Evolutionary conservation across 805 yeast species (phyloP).

Genomic region (Candida pseudofarinosa): DNA sequence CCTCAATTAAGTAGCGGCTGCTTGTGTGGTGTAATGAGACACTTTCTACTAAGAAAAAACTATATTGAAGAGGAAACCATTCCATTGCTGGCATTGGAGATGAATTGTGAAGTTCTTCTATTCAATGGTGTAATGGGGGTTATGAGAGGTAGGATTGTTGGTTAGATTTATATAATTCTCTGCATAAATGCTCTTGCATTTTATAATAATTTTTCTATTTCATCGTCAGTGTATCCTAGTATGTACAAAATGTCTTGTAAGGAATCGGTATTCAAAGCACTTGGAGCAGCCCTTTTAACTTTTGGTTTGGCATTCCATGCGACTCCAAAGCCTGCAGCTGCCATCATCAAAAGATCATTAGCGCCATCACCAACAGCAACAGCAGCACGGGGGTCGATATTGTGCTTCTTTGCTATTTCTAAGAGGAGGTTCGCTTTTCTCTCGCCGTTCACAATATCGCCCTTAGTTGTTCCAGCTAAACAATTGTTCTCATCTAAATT

Average conservation of each 20-base stretch:
- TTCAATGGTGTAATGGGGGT: constrained; percentile 86
- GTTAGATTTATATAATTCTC: constrained; percentile 1
- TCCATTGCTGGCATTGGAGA: constrained; percentile 39
- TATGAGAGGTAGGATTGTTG: constrained; percentile 50
- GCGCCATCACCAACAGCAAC: constrained; percentile 98
- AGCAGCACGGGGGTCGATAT: constrained; percentile 47
- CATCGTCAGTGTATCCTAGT: constrained; percentile 64
- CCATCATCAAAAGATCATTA: constrained; percentile 92
- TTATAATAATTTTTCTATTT: constrained; percentile 34
- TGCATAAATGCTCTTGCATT: constrained; percentile 2
- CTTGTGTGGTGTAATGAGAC: constrained; percentile 77
- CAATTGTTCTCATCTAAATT: constrained; percentile 40
- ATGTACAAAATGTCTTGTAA: constrained; percentile 76
- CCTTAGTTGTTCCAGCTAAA: constrained; percentile 73
- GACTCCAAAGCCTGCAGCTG: constrained; percentile 83
- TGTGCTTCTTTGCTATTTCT: constrained; percentile 54
- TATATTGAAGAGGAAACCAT: constrained; percentile 53
- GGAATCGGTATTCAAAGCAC: constrained; percentile 69
- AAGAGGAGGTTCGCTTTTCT: constrained; percentile 72
- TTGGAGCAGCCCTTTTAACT: constrained; percentile 81
- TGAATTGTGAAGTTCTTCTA: constrained; percentile 69
- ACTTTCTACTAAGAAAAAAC: constrained; percentile 52
- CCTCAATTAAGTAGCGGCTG: constrained; percentile 80
- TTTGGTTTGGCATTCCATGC: constrained; percentile 98
- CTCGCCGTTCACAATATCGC: constrained; percentile 82